These are phyloP conservation scores for Suillus spraguei DNA, from an alignment of 768 basidiomycete species.

Conservation along the genomic window DNA sequence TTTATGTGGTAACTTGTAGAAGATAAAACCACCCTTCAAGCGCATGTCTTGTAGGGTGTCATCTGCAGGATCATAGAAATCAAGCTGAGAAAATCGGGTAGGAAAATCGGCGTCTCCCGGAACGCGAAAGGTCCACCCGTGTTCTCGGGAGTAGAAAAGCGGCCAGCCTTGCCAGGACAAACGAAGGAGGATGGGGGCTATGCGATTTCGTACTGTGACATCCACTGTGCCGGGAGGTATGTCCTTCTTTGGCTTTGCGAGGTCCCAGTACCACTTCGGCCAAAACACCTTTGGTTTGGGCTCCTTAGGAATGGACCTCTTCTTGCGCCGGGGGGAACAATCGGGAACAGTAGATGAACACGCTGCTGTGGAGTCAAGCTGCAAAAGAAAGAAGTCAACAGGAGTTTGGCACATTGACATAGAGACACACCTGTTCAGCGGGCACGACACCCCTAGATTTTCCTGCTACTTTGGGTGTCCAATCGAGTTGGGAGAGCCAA, in stretches of 20 bases:
- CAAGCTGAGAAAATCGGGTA: constrained; percentile 48
- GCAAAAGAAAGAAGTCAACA: constrained; percentile 25
- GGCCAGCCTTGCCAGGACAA: constrained; percentile 90
- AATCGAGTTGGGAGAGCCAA: constrained; percentile 92
- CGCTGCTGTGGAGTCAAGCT: constrained; percentile 59
- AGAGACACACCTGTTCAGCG: constrained; percentile 28
- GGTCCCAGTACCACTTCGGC: constrained; percentile 98
- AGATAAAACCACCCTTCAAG: constrained; percentile 56
- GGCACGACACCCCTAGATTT: constrained; percentile 63
- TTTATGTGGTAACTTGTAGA: constrained; percentile 95
- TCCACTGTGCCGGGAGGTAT: constrained; percentile 74
- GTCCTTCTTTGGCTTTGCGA: constrained; percentile 71
- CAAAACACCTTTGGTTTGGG: constrained; percentile 59
- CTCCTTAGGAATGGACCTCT: constrained; percentile 32
- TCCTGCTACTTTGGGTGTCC: constrained; percentile 84
- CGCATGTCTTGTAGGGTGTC: constrained; percentile 51
- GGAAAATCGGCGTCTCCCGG: constrained; percentile 47
- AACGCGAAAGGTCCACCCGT: constrained; percentile 93
- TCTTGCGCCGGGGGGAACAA: constrained; percentile 25
- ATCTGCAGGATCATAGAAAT: constrained; percentile 68
- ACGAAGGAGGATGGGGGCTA: constrained; percentile 82
- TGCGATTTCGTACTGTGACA: constrained; percentile 79
- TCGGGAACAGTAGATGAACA: constrained; percentile 7
- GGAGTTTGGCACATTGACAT: not conserved
- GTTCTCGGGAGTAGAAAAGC: constrained; percentile 79